Evolutionary conservation across 2,329 filamentous ascomycete genomes (phyloP), one percentile per base, ranked within the genome.

Genomic region (Cercospora brassicicola): DNA sequence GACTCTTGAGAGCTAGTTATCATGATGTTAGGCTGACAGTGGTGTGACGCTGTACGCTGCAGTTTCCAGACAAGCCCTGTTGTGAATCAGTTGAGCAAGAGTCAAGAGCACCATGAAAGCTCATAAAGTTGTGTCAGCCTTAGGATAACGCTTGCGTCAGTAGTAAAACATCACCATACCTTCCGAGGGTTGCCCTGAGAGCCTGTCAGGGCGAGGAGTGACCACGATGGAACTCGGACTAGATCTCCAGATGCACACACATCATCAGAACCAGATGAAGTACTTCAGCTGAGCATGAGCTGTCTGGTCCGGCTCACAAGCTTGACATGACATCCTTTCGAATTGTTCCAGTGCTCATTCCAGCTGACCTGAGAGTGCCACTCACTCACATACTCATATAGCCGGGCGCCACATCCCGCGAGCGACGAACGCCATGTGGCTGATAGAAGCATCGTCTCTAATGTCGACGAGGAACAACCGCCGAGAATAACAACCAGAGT

Each of bases 401-500:
- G 23, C 23, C 23, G 23, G 23, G 23, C 39, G 26, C 59, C 59
- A 62, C 42, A 51, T 62, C n/a, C n/a, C 7, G 5, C 42, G 15
- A 15, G 23, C 3, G 20, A 48, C n/a, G 26, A 62, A 62, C 59
- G 59, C 59, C 59, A 62, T 62, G 59, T 62, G 42, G 59, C 59
- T 62, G 42, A 62, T 48, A 23, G 59, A 62, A 51, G 59, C n/a
- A 39, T 51, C 18, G 18, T 20, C 26, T 18, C n/a, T 23, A 20
- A 36, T 33, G 11, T 30, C 15, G 5, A 20, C 55, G 55, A 36
- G 28, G 31, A 31, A 31, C 28, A 10, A n/a, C 18, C 30, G 31
- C 31, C 55, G 55, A 59, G 55, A 11, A 18, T 20, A 33, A 59
- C 55, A 36, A 59, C 55, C 31, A 31, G 20, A n/a, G 28, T n/a